A percentile compares a stretch with the other conserved stretches of the same genome.
Evolutionary conservation across 495 filamentous ascomycete species (phyloP).

Genomic region (Echria macrotheca): DNA sequence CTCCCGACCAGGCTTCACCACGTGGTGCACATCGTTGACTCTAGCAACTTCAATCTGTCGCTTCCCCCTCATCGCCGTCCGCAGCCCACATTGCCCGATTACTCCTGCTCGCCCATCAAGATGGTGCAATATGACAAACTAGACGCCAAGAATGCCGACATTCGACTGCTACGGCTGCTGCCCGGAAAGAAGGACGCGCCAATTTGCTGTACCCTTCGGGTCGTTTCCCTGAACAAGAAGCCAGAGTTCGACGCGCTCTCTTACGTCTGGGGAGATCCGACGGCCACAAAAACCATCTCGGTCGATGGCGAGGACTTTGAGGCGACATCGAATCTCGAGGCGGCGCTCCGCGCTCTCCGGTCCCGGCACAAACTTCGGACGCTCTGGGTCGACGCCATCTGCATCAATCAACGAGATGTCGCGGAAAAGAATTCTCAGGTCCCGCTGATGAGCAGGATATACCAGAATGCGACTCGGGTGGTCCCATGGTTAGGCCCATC

Average conservation of each 20-base stretch:
- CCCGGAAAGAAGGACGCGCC: not conserved
- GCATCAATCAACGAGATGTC: not conserved
- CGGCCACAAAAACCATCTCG: constrained; percentile 7
- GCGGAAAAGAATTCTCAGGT: not conserved
- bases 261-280: constrained; percentile 16
- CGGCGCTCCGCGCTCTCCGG: not conserved
- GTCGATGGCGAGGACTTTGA: constrained; percentile 14
- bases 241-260: constrained; percentile 10
- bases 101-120: not conserved
- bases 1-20: too few relatives aligned
- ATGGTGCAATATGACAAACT: not conserved
- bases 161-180: not conserved
- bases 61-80: too few relatives aligned
- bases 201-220: not conserved
- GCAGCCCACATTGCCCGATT: not conserved
- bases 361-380: not conserved
- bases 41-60: too few relatives aligned
- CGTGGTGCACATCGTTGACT: too few relatives aligned
- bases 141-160: not conserved
- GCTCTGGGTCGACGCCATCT: not conserved
- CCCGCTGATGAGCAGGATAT: not conserved
- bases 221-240: not conserved
- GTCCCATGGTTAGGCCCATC: not conserved
- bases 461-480: not conserved
- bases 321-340: not conserved